Evolutionary conservation across 345 rosid species (phyloP), one percentile per base, ranked within the genome.

Genomic region (Gossypium thurberi): DNA sequence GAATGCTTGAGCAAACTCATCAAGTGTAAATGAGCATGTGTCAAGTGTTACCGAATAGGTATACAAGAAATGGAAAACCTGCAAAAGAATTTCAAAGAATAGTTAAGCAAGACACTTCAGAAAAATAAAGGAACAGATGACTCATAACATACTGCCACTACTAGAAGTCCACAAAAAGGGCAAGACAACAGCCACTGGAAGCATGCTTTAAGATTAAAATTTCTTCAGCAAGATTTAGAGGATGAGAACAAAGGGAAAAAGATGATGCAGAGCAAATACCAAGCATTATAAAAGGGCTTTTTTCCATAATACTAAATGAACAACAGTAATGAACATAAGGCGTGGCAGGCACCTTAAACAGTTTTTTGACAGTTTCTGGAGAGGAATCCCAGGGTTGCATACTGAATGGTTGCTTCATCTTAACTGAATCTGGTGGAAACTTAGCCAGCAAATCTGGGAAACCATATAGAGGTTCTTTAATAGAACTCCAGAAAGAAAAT

Each of bases 61-160:
- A 79, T 84, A 95, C 63, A 95, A 85, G 83, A 95, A 95, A 79
- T 91, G 96, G 78, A 92, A 86, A 61, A 86, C 97, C 99, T 95
- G 94, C 82, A 81, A 79, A 77, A 69, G 74, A 79, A 28, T 70
- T 42, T 52, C 62, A 65, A 17, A 40, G 58, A 3, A 79, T 23
- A 65, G 18, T 62, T 80, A 70, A 78, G 76, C 74, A 55, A 74
- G 50, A 72, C 10, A 70, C 65, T 70, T 68, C 33, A 61, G 60
- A 25, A 65, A 65, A 40, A 40, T 58, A 65, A 14, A 15, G 33
- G 51, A 65, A 26, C 51, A 12, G 61, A 46, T 70, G 44, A 74
- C 50, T 28, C 51, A 33, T 40, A 18, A 57, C 71, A 37, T 23
- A 10, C 17, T 61, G 68, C 55, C 28, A 72, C 43, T 47, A 59